Percentiles rank a stretch among this genome's conserved stretches.
phyloP scores from a whole-genome alignment of 2,329 filamentous ascomycete species.

The Cordyceps tenuipes region DNA sequence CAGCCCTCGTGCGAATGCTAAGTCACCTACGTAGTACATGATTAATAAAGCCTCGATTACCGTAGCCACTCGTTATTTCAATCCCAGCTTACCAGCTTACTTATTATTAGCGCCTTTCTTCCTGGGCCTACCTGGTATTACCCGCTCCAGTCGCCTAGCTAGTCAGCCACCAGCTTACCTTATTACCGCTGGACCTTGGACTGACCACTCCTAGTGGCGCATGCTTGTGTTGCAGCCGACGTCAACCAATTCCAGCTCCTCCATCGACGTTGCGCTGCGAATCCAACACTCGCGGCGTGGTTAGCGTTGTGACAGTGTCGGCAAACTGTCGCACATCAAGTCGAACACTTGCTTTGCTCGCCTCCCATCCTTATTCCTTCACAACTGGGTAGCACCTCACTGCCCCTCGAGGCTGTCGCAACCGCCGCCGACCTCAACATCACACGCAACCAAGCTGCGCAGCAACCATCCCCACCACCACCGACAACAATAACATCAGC shows the following conservation, averaged over 20 bases:
- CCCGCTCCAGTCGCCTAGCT: neutral
- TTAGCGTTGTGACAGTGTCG: neutral
- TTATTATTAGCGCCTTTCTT: neutral
- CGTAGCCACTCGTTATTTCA: too few species aligned
- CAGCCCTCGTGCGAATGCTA: too few species aligned
- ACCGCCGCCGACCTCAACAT: neutral
- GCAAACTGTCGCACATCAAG: neutral
- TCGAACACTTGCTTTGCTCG: neutral
- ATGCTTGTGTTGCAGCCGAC: conserved; percentile 2
- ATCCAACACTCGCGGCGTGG: neutral
- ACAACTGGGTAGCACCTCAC: neutral
- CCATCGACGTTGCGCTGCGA: neutral
- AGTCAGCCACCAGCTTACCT: neutral
- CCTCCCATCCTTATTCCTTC: neutral
- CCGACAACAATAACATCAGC: neutral
- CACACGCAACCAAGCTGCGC: neutral
- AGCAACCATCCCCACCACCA: neutral
- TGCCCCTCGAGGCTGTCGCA: neutral
- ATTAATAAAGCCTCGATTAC: too few species aligned
- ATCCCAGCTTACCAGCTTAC: too few species aligned
- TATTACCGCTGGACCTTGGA: neutral
- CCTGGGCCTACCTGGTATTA: neutral
- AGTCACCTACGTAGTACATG: too few species aligned
- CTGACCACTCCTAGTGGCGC: neutral
- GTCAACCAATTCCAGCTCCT: conserved; percentile 6